phyloP scores from a whole-genome alignment of 345 rosid species.

The Eucalyptus sideroxylon region DNA sequence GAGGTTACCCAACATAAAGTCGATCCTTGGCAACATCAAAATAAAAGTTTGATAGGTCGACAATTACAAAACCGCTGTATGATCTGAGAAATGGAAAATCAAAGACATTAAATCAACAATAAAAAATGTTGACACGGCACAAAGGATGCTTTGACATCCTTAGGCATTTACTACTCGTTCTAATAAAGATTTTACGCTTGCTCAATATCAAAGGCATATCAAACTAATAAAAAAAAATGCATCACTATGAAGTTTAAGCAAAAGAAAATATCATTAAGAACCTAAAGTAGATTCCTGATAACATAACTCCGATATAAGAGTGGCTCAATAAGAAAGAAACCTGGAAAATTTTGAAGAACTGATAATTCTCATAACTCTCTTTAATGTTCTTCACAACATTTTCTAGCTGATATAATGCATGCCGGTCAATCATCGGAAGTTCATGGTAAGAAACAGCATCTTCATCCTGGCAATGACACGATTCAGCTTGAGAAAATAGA shows the following conservation, averaged over 20 bases:
- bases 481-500: not conserved
- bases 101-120: not conserved
- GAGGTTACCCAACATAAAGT: slow-evolving; percentile 82
- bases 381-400: slow-evolving; percentile 62
- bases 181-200: not conserved
- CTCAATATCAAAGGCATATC: not conserved
- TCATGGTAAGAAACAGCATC: slow-evolving; percentile 60
- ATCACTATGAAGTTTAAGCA: not conserved
- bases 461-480: slow-evolving; percentile 44
- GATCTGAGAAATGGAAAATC: slow-evolving; percentile 31
- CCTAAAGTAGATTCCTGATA: not conserved
- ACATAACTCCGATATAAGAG: not conserved
- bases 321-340: slow-evolving; percentile 6
- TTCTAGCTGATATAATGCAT: slow-evolving; percentile 82
- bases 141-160: not conserved
- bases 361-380: slow-evolving; percentile 73
- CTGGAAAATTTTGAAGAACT: slow-evolving; percentile 90
- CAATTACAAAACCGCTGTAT: slow-evolving; percentile 74
- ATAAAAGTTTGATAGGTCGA: slow-evolving; percentile 89
- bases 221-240: not conserved
- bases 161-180: not conserved
- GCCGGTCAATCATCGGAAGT: slow-evolving; percentile 82
- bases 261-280: not conserved
- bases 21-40: slow-evolving; percentile 95
- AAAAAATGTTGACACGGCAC: not conserved